Evolutionary conservation across 257 asterid genomes (phyloP), one percentile per base, ranked within the genome.

Genomic region (Plantago ovata): DNA sequence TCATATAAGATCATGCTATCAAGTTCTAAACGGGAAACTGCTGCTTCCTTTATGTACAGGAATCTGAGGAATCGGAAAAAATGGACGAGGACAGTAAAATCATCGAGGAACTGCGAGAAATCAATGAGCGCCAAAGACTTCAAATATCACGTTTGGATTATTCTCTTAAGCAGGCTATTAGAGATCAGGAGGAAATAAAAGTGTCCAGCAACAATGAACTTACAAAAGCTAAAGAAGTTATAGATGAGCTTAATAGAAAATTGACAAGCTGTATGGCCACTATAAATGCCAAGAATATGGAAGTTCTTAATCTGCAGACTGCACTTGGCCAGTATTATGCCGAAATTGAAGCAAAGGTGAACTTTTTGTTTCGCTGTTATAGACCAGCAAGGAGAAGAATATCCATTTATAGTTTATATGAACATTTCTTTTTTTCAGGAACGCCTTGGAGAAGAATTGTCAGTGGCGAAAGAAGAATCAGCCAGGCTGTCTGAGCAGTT

Each of bases 261-360:
- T 60, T 89, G 70, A 72, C 76, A 24, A 72, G 79, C 78, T 84
- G 84, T 71, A 67, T 64, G 79, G 78, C 78, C 78, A 76, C 83
- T 45, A 76, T 93, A 72, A 90, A 93, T 65, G 79, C 91, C 68
- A 90, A 93, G 78, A 89, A 82, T 68, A 74, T 75, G 69, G 99
- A 93, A 81, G 77, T 86, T 75, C 94, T 82, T 62, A 93, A 93
- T 77, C 87, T 93, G 64, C 99, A 89, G 77, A 86, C 97, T 72
- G 99, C 99, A 10, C 95, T 93, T 54, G 97, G 99, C 59, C 99
- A 93, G 77, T 86, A 89, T 75, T 86, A 93, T 68, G 99, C 99
- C 28, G 99, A 93, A 83, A 89, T 93, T 50, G 99, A 93, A 72
- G 96, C 95, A 48, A 93, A 86, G 99, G 97, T 89, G 69, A 42